phyloP scores from a whole-genome alignment of 129 eudicot species.

The Saposhnikovia divaricata region DNA sequence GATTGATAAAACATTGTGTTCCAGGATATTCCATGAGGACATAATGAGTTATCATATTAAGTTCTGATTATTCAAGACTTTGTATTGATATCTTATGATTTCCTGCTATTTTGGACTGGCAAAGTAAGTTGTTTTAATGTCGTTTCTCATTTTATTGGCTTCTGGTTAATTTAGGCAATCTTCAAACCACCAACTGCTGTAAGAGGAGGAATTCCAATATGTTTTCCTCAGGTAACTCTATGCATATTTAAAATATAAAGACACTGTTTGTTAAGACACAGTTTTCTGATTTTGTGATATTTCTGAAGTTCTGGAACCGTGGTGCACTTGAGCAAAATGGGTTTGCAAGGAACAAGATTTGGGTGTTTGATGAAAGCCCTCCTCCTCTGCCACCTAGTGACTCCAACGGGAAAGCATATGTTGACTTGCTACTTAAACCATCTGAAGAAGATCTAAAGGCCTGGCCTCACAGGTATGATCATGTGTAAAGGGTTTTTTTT shows the following conservation, averaged over 20 bases:
- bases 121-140: not conserved
- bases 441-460: conserved; percentile 73
- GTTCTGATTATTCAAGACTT: not conserved
- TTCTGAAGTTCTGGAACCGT: conserved; percentile 65
- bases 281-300: not conserved
- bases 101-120: not conserved
- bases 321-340: conserved; percentile 89
- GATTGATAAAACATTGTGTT: not conserved
- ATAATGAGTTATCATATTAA: not conserved
- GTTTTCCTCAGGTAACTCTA: conserved; percentile 79
- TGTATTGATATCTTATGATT: not conserved
- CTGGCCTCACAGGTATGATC: conserved; percentile 76
- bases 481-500: not conserved
- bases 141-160: not conserved
- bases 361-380: conserved; percentile 69
- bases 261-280: not conserved
- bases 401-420: conserved; percentile 34
- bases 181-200: conserved; percentile 59
- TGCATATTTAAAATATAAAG: not conserved
- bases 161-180: conserved; percentile 43
- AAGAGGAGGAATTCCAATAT: conserved; percentile 91
- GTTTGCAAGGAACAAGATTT: conserved; percentile 75
- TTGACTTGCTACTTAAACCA: conserved; percentile 69
- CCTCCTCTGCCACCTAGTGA: conserved; percentile 52
- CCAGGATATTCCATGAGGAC: not conserved